Conservation (phyloP, 768 basidiomycete species). For the Rhizopogon vesiculosus region DNA sequence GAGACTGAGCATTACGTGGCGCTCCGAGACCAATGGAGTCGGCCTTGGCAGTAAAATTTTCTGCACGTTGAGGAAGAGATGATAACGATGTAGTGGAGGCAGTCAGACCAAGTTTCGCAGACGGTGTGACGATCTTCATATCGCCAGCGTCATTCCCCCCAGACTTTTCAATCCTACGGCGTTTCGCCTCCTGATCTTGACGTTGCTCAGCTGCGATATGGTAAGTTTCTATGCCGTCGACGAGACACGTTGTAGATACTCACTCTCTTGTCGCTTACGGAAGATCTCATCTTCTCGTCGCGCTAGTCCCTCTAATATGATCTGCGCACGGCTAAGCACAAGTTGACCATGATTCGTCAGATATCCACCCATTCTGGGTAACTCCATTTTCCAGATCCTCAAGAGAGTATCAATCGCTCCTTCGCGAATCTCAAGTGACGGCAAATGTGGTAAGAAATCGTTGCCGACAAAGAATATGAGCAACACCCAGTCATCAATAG, state of each 20-base stretch:
- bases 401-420: constrained; percentile 97
- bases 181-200: constrained; percentile 87
- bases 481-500: constrained; percentile 99
- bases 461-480: constrained; percentile 99
- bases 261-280: constrained; percentile 85
- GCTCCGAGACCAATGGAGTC: constrained; percentile 77
- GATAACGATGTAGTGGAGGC: constrained; percentile 28
- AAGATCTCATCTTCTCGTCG: constrained; percentile 95
- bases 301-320: constrained; percentile 96
- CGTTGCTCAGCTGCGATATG: constrained; percentile 76
- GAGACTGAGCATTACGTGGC: constrained; percentile 51
- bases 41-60: constrained; percentile 67
- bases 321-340: constrained; percentile 80
- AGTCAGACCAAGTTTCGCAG: constrained; percentile 23
- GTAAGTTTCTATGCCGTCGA: constrained; percentile 7
- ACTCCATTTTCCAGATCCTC: constrained; percentile 91
- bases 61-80: constrained; percentile 61
- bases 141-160: constrained; percentile 28
- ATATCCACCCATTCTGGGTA: constrained; percentile 97
- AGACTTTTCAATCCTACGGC: constrained; percentile 67
- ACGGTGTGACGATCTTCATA: constrained; percentile 25
- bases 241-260: constrained; percentile 29
- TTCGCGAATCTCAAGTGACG: constrained; percentile 97
- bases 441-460: constrained; percentile 95
- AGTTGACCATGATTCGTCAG: constrained; percentile 89